phyloP scores from a whole-genome alignment of 2,329 filamentous ascomycete species.

The Fusarium poae region DNA sequence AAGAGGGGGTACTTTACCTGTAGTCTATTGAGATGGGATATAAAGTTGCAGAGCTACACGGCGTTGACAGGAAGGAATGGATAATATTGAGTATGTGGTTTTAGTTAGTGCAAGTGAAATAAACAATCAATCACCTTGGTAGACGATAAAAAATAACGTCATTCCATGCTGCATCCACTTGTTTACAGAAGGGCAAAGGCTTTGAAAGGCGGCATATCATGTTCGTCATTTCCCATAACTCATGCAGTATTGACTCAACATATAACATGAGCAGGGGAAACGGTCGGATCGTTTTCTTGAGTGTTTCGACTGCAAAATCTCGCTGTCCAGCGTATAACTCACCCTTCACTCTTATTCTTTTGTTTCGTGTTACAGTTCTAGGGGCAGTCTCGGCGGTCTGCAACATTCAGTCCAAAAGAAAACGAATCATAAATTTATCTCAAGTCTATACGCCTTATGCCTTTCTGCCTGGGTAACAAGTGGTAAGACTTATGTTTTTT shows the following conservation, averaged over 20 bases:
- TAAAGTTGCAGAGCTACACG: slow-evolving; percentile 38
- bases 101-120: slow-evolving; percentile 25
- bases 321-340: neutral
- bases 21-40: slow-evolving; percentile 35
- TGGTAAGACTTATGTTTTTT: slow-evolving; percentile 6
- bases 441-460: slow-evolving; percentile 30
- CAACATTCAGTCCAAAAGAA: neutral
- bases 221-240: neutral
- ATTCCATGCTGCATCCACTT: neutral
- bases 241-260: neutral
- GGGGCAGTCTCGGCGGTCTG: neutral
- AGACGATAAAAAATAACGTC: slow-evolving; percentile 21
- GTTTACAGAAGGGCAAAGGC: neutral
- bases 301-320: neutral
- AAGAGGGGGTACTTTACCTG: neutral
- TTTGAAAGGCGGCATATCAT: neutral
- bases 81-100: slow-evolving; percentile 27
- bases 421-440: slow-evolving; percentile 17
- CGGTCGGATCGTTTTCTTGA: neutral
- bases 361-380: neutral
- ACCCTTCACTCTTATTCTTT: neutral
- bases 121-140: slow-evolving; percentile 27
- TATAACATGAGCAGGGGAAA: neutral
- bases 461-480: slow-evolving; percentile 21
- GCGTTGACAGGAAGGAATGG: slow-evolving; percentile 45